phyloP scores from a whole-genome alignment of 805 yeast species.

The Candida sonorensis region DNA sequence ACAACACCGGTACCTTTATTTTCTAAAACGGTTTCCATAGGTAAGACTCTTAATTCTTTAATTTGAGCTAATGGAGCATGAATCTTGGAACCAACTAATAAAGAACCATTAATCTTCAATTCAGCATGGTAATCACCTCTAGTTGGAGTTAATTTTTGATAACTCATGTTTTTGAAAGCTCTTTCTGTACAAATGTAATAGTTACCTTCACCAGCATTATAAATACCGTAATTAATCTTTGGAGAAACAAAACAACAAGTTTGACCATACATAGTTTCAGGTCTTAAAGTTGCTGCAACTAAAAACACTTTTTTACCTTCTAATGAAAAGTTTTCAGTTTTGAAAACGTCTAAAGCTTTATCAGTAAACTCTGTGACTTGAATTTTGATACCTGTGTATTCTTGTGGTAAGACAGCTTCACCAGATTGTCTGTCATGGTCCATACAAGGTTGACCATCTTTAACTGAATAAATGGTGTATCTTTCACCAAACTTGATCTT shows the following conservation, averaged over 20 bases:
- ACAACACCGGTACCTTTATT: conserved; percentile 98
- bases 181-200: conserved; percentile 85
- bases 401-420: conserved; percentile 96
- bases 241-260: conserved; percentile 97
- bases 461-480: conserved; percentile 93
- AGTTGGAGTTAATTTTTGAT: conserved; percentile 83
- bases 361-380: conserved; percentile 53
- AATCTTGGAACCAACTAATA: conserved; percentile 80
- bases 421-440: conserved; percentile 97
- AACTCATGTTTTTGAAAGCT: conserved; percentile 96
- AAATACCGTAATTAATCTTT: conserved; percentile 85
- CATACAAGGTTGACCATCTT: conserved; percentile 99
- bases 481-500: conserved; percentile 98
- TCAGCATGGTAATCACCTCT: conserved; percentile 72
- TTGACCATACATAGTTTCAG: conserved; percentile 99
- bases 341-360: conserved; percentile 48
- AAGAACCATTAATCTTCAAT: conserved; percentile 57
- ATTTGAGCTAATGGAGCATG: conserved; percentile 74
- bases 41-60: conserved; percentile 72
- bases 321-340: conserved; percentile 39
- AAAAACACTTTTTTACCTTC: conserved; percentile 62
- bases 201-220: conserved; percentile 72
- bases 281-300: conserved; percentile 96
- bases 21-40: conserved; percentile 96
- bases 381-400: conserved; percentile 90